These are phyloP conservation scores for Brassica rapa DNA, from an alignment of 345 rosid species.

Conservation along the genomic window DNA sequence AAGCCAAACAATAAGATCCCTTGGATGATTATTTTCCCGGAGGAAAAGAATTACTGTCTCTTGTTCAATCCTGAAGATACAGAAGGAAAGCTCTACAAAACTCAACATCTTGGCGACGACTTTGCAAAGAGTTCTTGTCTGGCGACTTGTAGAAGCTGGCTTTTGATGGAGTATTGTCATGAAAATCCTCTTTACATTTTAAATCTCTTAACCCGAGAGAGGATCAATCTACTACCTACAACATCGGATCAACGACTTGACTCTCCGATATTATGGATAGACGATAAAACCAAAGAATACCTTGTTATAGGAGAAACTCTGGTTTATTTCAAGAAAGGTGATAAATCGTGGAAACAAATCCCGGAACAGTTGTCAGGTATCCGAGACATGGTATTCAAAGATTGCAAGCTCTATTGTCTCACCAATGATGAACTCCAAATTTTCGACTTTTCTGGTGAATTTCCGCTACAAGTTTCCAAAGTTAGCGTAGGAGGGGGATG, in stretches of 20 bases:
- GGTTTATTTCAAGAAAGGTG: constrained; percentile 17
- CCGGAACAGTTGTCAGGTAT: not conserved
- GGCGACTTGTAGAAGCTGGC: constrained; percentile 1
- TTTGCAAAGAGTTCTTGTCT: not conserved
- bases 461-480: not conserved
- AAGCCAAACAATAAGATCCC: not conserved
- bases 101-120: not conserved
- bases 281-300: not conserved
- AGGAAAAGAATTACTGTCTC: not conserved
- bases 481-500: not conserved
- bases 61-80: constrained; percentile 6
- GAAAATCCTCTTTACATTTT: not conserved
- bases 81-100: not conserved
- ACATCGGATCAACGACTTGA: not conserved
- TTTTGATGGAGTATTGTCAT: not conserved
- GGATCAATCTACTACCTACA: not conserved
- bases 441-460: constrained; percentile 8
- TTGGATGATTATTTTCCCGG: constrained; percentile 9
- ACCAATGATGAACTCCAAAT: not conserved
- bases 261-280: not conserved
- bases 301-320: not conserved
- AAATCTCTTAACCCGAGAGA: not conserved
- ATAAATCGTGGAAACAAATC: constrained; percentile 10
- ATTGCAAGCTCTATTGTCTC: constrained; percentile 12
- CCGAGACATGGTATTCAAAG: not conserved